Conservation (phyloP, 441 rosid genomes). For the Croton setiger region DNA sequence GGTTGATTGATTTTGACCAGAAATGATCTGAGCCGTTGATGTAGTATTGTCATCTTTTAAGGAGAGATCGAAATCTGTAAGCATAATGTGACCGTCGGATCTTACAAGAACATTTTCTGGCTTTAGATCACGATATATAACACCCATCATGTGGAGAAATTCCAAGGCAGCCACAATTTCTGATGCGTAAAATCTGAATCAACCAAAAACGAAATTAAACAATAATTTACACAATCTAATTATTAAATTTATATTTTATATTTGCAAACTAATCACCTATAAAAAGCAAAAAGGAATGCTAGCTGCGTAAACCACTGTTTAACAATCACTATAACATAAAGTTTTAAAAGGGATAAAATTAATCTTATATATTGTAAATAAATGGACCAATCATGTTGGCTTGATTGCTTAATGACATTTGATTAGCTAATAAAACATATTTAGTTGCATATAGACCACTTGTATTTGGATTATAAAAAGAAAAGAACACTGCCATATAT, state of each 20-base stretch:
- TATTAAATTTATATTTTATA: too few relatives aligned
- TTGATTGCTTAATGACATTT: not conserved
- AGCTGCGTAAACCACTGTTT: too few relatives aligned
- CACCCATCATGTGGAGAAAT: conserved; percentile 90
- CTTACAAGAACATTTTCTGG: conserved; percentile 87
- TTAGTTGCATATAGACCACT: too few relatives aligned
- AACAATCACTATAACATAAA: too few relatives aligned
- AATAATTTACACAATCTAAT: too few relatives aligned
- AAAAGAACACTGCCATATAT: too few relatives aligned
- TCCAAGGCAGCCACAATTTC: conserved; percentile 83
- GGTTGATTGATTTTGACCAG: conserved; percentile 27
- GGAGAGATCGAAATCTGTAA: conserved; percentile 91
- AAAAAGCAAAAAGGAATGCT: too few relatives aligned
- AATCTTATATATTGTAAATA: too few relatives aligned
- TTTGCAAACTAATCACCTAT: too few relatives aligned
- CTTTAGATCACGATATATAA: conserved; percentile 84
- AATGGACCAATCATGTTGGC: not conserved
- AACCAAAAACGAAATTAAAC: not conserved
- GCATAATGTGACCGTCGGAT: conserved; percentile 88
- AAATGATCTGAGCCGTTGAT: conserved; percentile 56
- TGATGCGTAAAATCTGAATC: conserved; percentile 65
- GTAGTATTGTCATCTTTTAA: conserved; percentile 62
- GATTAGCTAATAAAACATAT: not conserved
- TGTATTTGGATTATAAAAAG: too few relatives aligned
- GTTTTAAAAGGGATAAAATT: too few relatives aligned